Evolutionary conservation across 2,329 filamentous ascomycete species (phyloP).

Genomic region (Periglandula ipomoeae): DNA sequence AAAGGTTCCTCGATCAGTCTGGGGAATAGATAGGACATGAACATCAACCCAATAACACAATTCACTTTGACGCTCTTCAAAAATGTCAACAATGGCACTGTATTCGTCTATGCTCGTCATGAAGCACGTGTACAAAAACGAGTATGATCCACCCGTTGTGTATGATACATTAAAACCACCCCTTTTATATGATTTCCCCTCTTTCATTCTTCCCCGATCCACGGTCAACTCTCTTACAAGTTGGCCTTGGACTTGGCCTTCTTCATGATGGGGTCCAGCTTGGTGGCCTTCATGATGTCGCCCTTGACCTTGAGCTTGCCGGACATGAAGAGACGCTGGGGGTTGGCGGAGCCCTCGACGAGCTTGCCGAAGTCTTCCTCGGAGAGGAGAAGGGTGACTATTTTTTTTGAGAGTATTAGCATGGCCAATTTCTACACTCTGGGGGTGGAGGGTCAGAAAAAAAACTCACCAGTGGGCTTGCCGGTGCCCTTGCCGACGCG

Average conservation of each 20-base stretch:
- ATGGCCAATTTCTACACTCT: not conserved
- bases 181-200: not conserved
- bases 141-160: not conserved
- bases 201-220: not conserved
- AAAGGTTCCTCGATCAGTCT: no score
- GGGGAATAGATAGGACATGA: no score
- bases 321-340: constrained; percentile 94
- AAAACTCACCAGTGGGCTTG: constrained; percentile 69
- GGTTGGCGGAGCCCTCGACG: constrained; percentile 80
- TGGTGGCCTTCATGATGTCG: constrained; percentile 97
- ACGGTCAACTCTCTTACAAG: constrained; percentile 46
- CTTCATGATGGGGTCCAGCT: constrained; percentile 87
- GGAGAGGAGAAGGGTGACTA: constrained; percentile 77
- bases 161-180: constrained; percentile 2
- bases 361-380: constrained; percentile 83
- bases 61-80: no score
- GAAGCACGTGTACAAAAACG: constrained; percentile 8
- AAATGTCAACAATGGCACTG: not conserved
- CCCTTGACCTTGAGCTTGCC: constrained; percentile 98
- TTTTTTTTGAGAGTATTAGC: not conserved
- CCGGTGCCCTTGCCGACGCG: constrained; percentile 67
- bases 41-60: no score
- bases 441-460: no score
- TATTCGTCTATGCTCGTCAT: constrained; percentile 11
- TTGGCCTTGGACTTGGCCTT: constrained; percentile 80